Base-by-base conservation (phyloP, 1,284 basidiomycete genomes). In the Pseudozyma thailandica region DNA sequence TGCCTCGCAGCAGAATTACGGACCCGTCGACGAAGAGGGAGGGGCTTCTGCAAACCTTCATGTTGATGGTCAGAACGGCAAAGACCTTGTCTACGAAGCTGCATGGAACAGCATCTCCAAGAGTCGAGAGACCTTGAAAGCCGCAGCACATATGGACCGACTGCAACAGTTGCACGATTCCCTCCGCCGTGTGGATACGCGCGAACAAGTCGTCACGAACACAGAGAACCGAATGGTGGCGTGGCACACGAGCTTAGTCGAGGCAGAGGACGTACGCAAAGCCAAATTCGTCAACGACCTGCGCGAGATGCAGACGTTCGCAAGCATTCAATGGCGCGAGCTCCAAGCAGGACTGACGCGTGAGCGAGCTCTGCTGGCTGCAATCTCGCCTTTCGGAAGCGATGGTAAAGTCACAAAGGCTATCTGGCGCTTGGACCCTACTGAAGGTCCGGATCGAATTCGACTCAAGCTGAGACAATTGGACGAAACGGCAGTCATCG, bases 361-460 rank as follows among this genome's bases (percentile, higher is more conserved):
- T 0, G 74, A 76, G 26, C 30, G 70, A 3, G 69, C 66, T 23
- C 35, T 77, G 44, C 48, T 79, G 12, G 59, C 52, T 10, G 31
- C 27, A 6, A 37, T 31, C 13, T 20, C 15, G 15, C 5, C 28
- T 9, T 15, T 12, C 16, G 23, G 45, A 6, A 26, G 37, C 10
- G 33, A 25, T n/a, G n/a, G 7, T 7, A 51, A 38, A 8, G 21
- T 27, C 6, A n/a, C 18, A 46, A 57, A 59, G 45, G 21, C 46
- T n/a, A 25, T 58, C 16, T 81, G 76, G 74, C 59, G 62, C 20
- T 63, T 82, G 18, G 81, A 83, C 47, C 63, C 81, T 0, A 82
- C 80, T 16, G 81, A 83, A 49, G 82, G 82, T 0, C 82, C 81
- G 2, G 48, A 62, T 26, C 65, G 81, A 4, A 73, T 77, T 46